Conservation (phyloP, 2,329 filamentous ascomycete genomes). For the Coniochaeta sp. region DNA sequence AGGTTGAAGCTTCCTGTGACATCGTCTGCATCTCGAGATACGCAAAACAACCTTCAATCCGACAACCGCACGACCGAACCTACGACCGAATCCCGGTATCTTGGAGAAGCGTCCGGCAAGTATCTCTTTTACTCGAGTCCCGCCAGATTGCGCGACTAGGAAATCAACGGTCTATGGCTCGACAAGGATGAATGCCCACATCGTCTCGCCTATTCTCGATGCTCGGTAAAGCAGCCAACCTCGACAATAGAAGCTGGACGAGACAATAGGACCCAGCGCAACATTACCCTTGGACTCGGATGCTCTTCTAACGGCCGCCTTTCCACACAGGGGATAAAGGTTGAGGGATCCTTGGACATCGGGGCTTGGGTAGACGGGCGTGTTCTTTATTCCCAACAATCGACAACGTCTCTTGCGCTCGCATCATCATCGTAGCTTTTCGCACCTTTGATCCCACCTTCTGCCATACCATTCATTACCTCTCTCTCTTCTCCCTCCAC, state of each 20-base stretch:
- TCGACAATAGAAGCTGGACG: background rate
- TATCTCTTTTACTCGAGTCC: no score
- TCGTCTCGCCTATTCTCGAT: background rate
- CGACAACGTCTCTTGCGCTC: no score
- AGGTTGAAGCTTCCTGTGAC: slow-evolving; percentile 1
- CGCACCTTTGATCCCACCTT: background rate
- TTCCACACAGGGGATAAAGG: background rate
- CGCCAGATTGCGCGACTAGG: background rate
- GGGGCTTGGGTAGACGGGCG: background rate
- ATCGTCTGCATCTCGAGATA: background rate
- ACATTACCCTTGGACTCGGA: background rate
- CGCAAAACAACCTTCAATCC: no score
- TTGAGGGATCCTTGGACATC: background rate
- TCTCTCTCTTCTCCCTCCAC: background rate
- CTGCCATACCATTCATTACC: background rate
- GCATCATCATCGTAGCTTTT: background rate
- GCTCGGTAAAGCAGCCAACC: background rate
- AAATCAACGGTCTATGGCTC: background rate
- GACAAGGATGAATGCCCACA: background rate
- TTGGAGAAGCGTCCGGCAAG: no score
- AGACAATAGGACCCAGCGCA: background rate
- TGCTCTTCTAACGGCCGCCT: background rate
- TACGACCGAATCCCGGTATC: no score
- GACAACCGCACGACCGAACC: no score
- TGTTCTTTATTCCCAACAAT: background rate